phyloP scores from a whole-genome alignment of 108 stramenopile genomes.

The Aurantiochytrium sp. region DNA sequence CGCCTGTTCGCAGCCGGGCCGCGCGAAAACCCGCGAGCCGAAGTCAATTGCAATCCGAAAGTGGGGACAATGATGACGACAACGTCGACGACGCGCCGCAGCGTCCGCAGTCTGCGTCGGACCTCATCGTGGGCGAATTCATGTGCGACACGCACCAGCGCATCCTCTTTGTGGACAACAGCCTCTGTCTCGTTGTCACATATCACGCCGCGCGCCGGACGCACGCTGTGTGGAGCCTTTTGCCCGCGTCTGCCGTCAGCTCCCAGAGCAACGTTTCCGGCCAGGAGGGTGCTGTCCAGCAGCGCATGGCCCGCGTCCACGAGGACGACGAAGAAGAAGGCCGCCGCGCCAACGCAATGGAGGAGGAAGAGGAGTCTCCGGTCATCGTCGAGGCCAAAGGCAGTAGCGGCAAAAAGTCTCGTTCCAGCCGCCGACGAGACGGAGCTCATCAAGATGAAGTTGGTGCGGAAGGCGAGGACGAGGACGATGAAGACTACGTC shows the following conservation, averaged over 20 bases:
- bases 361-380: too few species aligned
- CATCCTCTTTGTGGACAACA: slow-evolving; percentile 8
- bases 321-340: neutral
- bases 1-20: neutral
- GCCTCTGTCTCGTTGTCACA: neutral
- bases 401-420: too few species aligned
- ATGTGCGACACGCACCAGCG: slow-evolving; percentile 1
- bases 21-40: too few species aligned
- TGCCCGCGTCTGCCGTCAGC: neutral
- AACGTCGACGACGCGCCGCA: neutral
- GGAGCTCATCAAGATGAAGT: too few species aligned
- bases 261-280: neutral
- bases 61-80: neutral
- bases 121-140: neutral
- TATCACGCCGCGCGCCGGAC: neutral
- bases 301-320: neutral
- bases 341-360: neutral
- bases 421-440: too few species aligned
- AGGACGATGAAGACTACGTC: neutral
- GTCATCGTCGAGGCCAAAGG: too few species aligned
- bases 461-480: neutral
- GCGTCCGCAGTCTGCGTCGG: neutral
- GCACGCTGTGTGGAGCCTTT: neutral
- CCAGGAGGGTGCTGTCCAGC: neutral
- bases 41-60: too few species aligned